Conservation (phyloP, 139 green algal genomes). For the Auxenochlorella pyrenoidosa region DNA sequence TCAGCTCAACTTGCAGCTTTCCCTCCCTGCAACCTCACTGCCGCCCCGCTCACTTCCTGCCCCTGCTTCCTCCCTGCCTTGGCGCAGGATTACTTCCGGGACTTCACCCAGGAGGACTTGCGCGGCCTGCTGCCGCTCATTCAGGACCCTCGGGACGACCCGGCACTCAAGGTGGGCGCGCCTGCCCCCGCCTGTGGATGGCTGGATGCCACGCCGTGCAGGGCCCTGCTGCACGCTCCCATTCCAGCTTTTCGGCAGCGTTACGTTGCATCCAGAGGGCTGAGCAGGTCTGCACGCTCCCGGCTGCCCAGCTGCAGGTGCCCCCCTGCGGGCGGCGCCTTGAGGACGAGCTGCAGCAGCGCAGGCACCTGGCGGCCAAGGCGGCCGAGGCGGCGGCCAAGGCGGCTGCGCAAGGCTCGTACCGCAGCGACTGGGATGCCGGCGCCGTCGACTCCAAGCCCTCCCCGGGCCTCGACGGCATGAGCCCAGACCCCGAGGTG, state of each 20-base stretch:
- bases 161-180: conserved; percentile 46
- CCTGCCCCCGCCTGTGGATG: background rate
- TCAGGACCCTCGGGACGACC: conserved; percentile 58
- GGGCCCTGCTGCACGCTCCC: too few species aligned
- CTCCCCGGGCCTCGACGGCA: background rate
- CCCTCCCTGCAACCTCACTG: too few species aligned
- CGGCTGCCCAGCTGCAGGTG: conserved; percentile 9
- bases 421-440: conserved; percentile 20
- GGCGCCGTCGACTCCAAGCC: background rate
- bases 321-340: conserved; percentile 14
- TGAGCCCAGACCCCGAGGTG: conserved; percentile 28
- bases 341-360: background rate
- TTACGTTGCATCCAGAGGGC: too few species aligned
- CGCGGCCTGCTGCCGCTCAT: conserved; percentile 52
- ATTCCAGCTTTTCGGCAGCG: too few species aligned
- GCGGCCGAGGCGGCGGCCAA: conserved; percentile 27
- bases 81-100: conserved; percentile 80
- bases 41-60: background rate
- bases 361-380: background rate
- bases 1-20: too few species aligned
- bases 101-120: conserved; percentile 79
- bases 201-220: too few species aligned
- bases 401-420: background rate
- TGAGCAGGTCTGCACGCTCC: too few species aligned
- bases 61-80: background rate